Evolutionary conservation across 192 early-diverging fungal species (phyloP), one percentile per base, ranked within the genome.

Genomic region (Entophlyctis luteolus): DNA sequence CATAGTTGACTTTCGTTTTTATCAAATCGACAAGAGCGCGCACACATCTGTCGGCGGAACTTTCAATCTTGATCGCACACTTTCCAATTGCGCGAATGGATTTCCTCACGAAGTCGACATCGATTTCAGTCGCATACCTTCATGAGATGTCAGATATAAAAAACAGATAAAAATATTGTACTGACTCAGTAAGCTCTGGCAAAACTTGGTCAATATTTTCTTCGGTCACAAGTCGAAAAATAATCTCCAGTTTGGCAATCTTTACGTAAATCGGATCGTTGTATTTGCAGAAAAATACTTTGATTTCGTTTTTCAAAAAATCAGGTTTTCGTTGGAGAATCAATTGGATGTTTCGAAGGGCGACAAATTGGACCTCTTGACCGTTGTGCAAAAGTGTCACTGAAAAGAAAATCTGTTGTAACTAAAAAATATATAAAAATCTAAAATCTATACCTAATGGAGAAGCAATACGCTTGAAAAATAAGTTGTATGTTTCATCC

Each of bases 191-290:
- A 33, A 98, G 82, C 79, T 98, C 96, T 38, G 86, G 88, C 32
- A 98, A 77, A 37, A 98, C 84, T 59, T 94, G 92, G 55, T 97
- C 94, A 16, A 93, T 81, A 67, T 95, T 96, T 59, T 83, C 79
- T 55, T 91, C 91, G 23, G 86, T 88, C 65, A 88, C 90, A 23
- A 98, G 84, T 47, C 87, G 89, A 68, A 97, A 90, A 74, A 98
- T 89, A 39, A 98, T 89, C 53, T 93, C 91, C 33, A 98, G 80
- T 67, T 98, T 98, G 59, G 97, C 95, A 35, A 89, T 79, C 75
- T 98, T 98, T 67, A 98, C 94, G 63, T 96, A 98, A 23, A 90
- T 90, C 28, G 96, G 93, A 78, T 98, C 96, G 76, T 98, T 97
- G 81, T 94, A 98, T 73, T 94, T 95, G 78, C 91, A 94, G 73